Evolutionary conservation across 352 stramenopile species (phyloP).

Genomic region (Phytophthora palmivora): DNA sequence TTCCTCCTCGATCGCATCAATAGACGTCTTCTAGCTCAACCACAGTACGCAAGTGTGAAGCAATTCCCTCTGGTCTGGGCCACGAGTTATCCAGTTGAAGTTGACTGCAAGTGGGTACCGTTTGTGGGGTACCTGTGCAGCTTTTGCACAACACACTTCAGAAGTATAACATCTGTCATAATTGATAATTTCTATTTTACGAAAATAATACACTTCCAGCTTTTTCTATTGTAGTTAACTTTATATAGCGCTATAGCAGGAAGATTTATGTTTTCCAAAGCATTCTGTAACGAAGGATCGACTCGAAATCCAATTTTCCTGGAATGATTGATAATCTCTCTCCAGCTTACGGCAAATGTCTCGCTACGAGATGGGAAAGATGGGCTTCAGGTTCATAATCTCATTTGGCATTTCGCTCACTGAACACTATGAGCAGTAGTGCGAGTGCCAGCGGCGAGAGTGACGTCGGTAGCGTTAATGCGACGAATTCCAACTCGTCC

Average conservation of each 20-base stretch:
- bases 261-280: background rate
- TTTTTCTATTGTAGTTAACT: background rate
- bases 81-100: too few species aligned
- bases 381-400: conserved; percentile 22
- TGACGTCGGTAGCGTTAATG: conserved; percentile 19
- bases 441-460: conserved; percentile 8
- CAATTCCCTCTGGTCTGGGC: too few species aligned
- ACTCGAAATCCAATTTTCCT: conserved; percentile 21
- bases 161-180: conserved; percentile 8
- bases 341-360: conserved; percentile 19
- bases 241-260: conserved; percentile 4
- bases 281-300: background rate
- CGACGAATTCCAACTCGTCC: conserved; percentile 6
- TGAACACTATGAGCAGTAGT: conserved; percentile 21
- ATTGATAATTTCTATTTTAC: background rate
- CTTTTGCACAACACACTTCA: conserved; percentile 9
- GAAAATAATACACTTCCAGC: background rate
- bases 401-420: conserved; percentile 19
- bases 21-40: too few species aligned
- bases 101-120: conserved; percentile 12
- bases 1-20: too few species aligned
- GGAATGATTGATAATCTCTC: conserved; percentile 20
- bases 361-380: conserved; percentile 4
- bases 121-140: conserved; percentile 11
- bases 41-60: too few species aligned